Evolutionary conservation across 805 yeast genomes (phyloP), one percentile per base, ranked within the genome.

Genomic region (Pichia californica): DNA sequence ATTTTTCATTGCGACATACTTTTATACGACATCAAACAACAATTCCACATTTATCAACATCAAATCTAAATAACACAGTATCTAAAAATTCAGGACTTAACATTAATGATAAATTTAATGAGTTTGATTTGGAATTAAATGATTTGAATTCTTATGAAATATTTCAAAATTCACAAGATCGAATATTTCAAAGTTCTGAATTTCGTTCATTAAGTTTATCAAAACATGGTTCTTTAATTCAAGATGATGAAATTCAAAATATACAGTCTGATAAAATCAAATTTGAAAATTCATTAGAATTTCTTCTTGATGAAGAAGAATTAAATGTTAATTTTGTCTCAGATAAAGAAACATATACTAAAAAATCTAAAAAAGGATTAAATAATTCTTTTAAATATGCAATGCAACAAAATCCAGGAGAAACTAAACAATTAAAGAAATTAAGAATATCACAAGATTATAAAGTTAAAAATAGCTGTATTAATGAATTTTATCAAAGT

Each of bases 181-280:
- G n/a, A n/a, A n/a, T n/a, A n/a, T 44, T 44, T 31, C 41, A 44
- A 36, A 25, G 28, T 27, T 38, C 43, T 3, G 15, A 40, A 6
- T 39, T 44, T 19, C 25, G 35, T 11, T 35, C 38, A 14, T 16
- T 44, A 15, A 39, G 23, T 5, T 14, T 44, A 5, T 44, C 47
- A 13, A 32, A 39, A 9, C 36, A 44, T 31, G 47, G 47, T 5
- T 44, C 43, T 3, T 36, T 44, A 23, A 21, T 44, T 9, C 43
- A 35, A 13, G 31, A 19, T 27, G 36, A 23, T 7, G 25, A 30
- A 23, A 10, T 26, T 5, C 16, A 21, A 23, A 23, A n/a, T n/a
- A n/a, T n/a, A n/a, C n/a, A n/a, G n/a, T n/a, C n/a, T n/a, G n/a
- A n/a, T n/a, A n/a, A n/a, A n/a, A n/a, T n/a, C n/a, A n/a, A n/a